Conservation (phyloP, 1,284 basidiomycete genomes). For the Neonothopanus nambi region DNA sequence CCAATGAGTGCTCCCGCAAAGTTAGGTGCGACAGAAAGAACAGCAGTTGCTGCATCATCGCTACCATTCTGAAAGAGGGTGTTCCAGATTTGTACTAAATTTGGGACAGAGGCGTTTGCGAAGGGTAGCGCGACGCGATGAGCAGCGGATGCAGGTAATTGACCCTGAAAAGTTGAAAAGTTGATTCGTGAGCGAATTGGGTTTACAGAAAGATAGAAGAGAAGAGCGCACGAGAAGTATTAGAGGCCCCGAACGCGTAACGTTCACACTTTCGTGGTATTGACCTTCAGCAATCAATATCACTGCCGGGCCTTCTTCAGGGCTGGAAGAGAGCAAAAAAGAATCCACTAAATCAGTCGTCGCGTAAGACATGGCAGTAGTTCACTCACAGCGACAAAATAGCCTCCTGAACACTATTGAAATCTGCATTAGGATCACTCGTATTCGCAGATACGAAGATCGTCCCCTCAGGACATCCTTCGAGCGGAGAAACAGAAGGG, state of each 20-base stretch:
- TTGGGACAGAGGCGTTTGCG: conserved; percentile 38
- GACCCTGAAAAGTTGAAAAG: conserved; percentile 41
- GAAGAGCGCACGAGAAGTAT: conserved; percentile 47
- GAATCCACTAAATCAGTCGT: too few relatives aligned
- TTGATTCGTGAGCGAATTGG: neutral
- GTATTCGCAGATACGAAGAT: conserved; percentile 53
- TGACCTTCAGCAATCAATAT: conserved; percentile 65
- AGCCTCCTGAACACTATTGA: conserved; percentile 52
- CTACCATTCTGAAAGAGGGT: conserved; percentile 41
- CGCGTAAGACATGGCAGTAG: too few relatives aligned
- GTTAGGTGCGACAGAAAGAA: conserved; percentile 52
- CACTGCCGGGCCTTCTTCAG: conserved; percentile 35
- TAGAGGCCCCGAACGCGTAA: conserved; percentile 54
- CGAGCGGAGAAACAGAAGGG: conserved; percentile 38
- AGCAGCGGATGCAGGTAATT: conserved; percentile 39
- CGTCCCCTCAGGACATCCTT: conserved; percentile 55
- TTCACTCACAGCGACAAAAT: conserved; percentile 52
- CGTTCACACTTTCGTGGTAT: conserved; percentile 61
- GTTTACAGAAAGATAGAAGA: neutral
- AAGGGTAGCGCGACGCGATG: conserved; percentile 31
- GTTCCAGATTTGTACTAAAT: conserved; percentile 57
- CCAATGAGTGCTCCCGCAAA: conserved; percentile 52
- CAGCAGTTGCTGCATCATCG: conserved; percentile 55
- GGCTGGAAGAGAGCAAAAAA: too few relatives aligned
- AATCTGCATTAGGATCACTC: conserved; percentile 43